Percentiles rank a stretch among this genome's conserved stretches.
phyloP scores from a whole-genome alignment of 1,139 yeast species.

The Saccharomycopsis crataegensis region DNA sequence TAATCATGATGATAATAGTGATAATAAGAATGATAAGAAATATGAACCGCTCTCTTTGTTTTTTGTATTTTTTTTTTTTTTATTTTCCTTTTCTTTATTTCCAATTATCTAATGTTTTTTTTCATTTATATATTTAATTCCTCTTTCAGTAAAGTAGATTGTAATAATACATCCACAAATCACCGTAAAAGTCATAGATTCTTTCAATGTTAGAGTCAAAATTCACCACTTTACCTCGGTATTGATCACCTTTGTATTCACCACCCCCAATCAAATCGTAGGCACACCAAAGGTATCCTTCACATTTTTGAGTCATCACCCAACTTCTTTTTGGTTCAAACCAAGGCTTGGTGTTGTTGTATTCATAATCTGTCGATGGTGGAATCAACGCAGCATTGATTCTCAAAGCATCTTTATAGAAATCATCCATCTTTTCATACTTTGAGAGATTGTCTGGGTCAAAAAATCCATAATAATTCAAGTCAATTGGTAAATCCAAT shows the following conservation, averaged over 20 bases:
- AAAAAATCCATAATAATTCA: conserved; percentile 27
- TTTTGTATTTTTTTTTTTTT: neutral
- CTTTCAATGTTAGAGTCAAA: conserved; percentile 20
- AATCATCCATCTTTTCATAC: conserved; percentile 17
- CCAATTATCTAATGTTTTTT: neutral
- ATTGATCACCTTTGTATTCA: conserved; percentile 21
- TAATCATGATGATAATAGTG: neutral
- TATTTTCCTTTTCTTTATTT: neutral
- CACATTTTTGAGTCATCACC: conserved; percentile 33
- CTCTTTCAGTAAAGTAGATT: conserved; percentile 9
- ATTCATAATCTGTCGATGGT: conserved; percentile 27
- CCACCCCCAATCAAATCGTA: conserved; percentile 37
- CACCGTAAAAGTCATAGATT: conserved; percentile 26
- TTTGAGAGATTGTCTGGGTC: conserved; percentile 22
- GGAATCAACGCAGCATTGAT: conserved; percentile 31
- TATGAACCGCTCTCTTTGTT: neutral
- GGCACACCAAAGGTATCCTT: conserved; percentile 40
- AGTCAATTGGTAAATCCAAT: conserved; percentile 26
- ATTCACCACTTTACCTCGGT: conserved; percentile 23
- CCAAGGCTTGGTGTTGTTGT: conserved; percentile 18
- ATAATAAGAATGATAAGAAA: neutral
- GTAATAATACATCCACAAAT: conserved; percentile 26
- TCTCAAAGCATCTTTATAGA: conserved; percentile 25
- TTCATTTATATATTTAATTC: neutral
- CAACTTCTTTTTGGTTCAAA: conserved; percentile 30